A percentile compares a stretch with the other conserved stretches of the same genome.
These are phyloP conservation scores for Yamadazyma sp. DNA, from an alignment of 805 yeast genomes.

Conservation along the genomic window DNA sequence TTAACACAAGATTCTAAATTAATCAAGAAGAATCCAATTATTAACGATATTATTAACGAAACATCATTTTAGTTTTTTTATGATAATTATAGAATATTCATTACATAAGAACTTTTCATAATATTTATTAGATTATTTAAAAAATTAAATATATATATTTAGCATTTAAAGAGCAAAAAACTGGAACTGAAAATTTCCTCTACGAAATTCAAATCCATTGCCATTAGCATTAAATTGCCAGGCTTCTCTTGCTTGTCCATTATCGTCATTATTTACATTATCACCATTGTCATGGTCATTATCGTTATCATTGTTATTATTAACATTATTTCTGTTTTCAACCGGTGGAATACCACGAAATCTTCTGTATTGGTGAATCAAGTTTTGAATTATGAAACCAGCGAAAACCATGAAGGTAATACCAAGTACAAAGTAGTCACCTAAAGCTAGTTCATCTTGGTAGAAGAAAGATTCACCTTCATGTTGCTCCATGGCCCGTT, in stretches of 20 bases:
- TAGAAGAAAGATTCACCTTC: constrained; percentile 20
- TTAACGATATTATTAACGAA: constrained; percentile 30
- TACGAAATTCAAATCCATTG: constrained; percentile 18
- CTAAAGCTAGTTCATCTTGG: constrained; percentile 20
- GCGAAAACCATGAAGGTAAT: constrained; percentile 27
- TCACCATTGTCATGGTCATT: constrained; percentile 5
- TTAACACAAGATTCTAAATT: constrained; percentile 9
- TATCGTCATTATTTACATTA: constrained; percentile 7
- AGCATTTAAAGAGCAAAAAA: constrained; percentile 26
- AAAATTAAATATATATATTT: background rate
- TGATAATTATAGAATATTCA: background rate
- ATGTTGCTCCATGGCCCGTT: constrained; percentile 31
- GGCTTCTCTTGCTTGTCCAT: constrained; percentile 12
- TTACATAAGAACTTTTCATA: background rate
- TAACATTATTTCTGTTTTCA: background rate
- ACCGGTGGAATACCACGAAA: constrained; percentile 2
- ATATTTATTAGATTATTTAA: constrained; percentile 3
- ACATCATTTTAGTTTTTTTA: constrained; percentile 8
- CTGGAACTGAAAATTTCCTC: constrained; percentile 31
- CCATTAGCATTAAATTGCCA: constrained; percentile 18
- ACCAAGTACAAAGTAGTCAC: constrained; percentile 33
- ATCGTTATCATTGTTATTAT: constrained; percentile 1
- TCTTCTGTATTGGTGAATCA: constrained; percentile 25
- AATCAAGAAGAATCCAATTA: constrained; percentile 19
- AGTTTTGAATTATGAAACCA: constrained; percentile 24